Evolutionary conservation across 1,284 basidiomycete genomes (phyloP), one percentile per base, ranked within the genome.

Genomic region (Pyrrhoderma lamaoense): DNA sequence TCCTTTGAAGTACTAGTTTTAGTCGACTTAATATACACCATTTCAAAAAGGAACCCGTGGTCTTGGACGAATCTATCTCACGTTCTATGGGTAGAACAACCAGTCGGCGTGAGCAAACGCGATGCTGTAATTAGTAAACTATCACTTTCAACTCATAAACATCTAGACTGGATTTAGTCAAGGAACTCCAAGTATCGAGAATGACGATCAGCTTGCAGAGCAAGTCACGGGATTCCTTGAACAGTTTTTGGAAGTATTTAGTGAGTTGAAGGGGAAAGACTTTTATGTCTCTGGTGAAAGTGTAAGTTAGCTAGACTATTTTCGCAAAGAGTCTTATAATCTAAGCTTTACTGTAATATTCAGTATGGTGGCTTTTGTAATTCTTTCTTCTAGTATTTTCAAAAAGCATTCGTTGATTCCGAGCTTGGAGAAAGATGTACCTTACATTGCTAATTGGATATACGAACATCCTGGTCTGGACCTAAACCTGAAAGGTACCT

Each of bases 11-110:
- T 13, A 7, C 21, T 31, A 11, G 5, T 21, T n/a, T n/a, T n/a
- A 18, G 16, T 45, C 18, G 21, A 14, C 2, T 36, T 16, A 34
- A 45, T 42, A 22, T 22, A 16, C n/a, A 7, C 8, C 38, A n/a
- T 22, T 22, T 16, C 36, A 67, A 65, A 1, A n/a, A n/a, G n/a
- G n/a, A 68, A 68, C 38, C 63, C 56, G 7, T 68, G 58, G 57
- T 62, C 62, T 19, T 77, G 73, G 73, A 70, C 68, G 3, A 72
- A 74, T 53, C 58, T 74, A 45, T 63, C 69, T 4, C 70, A 72
- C 52, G 65, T 74, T 21, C 61, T 76, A 3, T 76, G 67, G 67
- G 67, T 76, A 3, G 74, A 79, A 51, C 75, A 78, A 54, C 76
- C 76, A 0, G 70, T 75, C 18, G 69, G 71, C 11, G 72, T 72